These are phyloP conservation scores for Blastobotrys indianensis DNA, from an alignment of 1,139 yeast species.

Conservation along the genomic window DNA sequence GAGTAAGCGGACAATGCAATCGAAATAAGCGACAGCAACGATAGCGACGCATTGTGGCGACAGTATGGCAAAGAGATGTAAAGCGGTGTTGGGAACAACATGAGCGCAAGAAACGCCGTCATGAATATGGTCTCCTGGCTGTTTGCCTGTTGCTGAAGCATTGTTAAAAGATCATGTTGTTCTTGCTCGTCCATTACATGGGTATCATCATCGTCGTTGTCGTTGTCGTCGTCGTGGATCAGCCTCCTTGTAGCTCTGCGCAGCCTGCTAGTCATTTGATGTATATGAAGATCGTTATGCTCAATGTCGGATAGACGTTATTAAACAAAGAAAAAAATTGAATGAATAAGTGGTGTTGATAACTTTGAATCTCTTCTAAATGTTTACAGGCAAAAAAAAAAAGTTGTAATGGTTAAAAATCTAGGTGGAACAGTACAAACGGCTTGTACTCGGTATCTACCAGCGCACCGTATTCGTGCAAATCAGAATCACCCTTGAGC, in stretches of 20 bases:
- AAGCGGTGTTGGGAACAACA: slow-evolving; percentile 33
- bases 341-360: not conserved
- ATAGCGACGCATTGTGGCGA: slow-evolving; percentile 27
- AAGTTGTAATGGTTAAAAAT: slow-evolving; percentile 28
- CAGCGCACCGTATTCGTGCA: slow-evolving; percentile 82
- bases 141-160: slow-evolving; percentile 25
- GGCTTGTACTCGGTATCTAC: slow-evolving; percentile 96
- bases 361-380: too few species aligned
- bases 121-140: slow-evolving; percentile 24
- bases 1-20: slow-evolving; percentile 24
- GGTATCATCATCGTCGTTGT: not conserved
- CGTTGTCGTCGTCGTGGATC: slow-evolving; percentile 10
- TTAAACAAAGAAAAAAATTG: not conserved
- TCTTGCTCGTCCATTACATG: slow-evolving; percentile 16
- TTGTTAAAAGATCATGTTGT: slow-evolving; percentile 29
- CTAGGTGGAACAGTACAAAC: slow-evolving; percentile 71
- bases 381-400: not conserved
- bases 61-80: slow-evolving; percentile 30
- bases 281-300: not conserved
- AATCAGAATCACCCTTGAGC: slow-evolving; percentile 52
- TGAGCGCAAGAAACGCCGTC: slow-evolving; percentile 24
- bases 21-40: slow-evolving; percentile 29
- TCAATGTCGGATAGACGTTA: not conserved
- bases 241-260: slow-evolving; percentile 24
- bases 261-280: slow-evolving; percentile 14